Evolutionary conservation across 164 flowering plant genomes (phyloP).

Genomic region (Nymphaea colorata): DNA sequence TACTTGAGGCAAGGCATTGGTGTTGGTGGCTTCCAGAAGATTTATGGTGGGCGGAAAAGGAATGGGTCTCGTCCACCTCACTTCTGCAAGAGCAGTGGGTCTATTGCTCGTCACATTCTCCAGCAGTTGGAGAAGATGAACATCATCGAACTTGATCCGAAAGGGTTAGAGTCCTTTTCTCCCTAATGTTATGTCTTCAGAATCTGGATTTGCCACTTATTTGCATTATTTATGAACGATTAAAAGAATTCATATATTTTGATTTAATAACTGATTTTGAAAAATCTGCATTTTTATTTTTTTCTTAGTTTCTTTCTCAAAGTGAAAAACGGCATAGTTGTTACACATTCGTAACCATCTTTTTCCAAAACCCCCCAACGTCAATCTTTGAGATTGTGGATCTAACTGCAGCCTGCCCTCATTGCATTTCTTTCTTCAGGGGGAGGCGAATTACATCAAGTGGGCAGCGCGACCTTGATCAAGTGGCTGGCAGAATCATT

Average conservation of each 20-base stretch:
- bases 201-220: neutral
- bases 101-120: slow-evolving; percentile 76
- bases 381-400: no score
- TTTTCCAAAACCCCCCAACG: no score
- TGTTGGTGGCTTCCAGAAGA: slow-evolving; percentile 73
- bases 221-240: neutral
- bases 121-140: slow-evolving; percentile 63
- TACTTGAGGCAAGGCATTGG: slow-evolving; percentile 86
- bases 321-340: no score
- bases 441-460: slow-evolving; percentile 49
- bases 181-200: neutral
- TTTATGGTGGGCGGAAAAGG: slow-evolving; percentile 87
- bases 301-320: no score
- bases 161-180: slow-evolving; percentile 38
- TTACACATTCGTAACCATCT: no score
- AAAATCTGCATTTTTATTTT: no score
- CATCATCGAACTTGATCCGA: slow-evolving; percentile 58
- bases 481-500: slow-evolving; percentile 51
- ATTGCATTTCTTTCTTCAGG: slow-evolving; percentile 12
- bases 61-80: slow-evolving; percentile 87
- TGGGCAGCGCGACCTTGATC: slow-evolving; percentile 58
- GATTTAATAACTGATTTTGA: no score
- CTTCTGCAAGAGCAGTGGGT: slow-evolving; percentile 87
- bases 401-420: neutral
- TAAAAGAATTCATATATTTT: no score